A percentile compares a stretch with the other conserved stretches of the same genome.
phyloP scores from a whole-genome alignment of 75 land plant genomes.

The Larix kaempferi region DNA sequence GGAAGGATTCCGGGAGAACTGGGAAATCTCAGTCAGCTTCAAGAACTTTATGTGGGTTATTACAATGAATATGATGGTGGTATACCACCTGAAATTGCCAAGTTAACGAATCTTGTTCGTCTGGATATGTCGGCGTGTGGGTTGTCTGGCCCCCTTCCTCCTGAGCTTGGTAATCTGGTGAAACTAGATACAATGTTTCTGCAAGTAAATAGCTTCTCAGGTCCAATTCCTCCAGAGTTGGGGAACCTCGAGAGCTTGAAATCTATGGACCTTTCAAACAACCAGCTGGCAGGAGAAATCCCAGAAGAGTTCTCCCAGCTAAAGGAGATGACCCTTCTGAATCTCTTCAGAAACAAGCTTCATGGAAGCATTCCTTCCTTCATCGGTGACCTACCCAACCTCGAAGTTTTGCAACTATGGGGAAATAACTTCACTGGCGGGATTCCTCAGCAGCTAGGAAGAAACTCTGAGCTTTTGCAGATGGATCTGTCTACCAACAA shows the following conservation, averaged over 20 bases:
- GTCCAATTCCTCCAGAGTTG: slow-evolving; percentile 61
- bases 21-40: slow-evolving; percentile 31
- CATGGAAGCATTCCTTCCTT: slow-evolving; percentile 70
- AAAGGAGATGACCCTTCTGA: slow-evolving; percentile 52
- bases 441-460: slow-evolving; percentile 70
- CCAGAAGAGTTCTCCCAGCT: slow-evolving; percentile 62
- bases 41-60: slow-evolving; percentile 53
- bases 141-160: slow-evolving; percentile 53
- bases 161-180: slow-evolving; percentile 44
- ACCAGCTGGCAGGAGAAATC: slow-evolving; percentile 63
- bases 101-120: slow-evolving; percentile 26
- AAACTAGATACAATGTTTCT: slow-evolving; percentile 60
- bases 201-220: slow-evolving; percentile 63
- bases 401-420: slow-evolving; percentile 63
- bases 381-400: slow-evolving; percentile 63
- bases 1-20: slow-evolving; percentile 25
- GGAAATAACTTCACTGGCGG: slow-evolving; percentile 68
- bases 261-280: slow-evolving; percentile 66
- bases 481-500: slow-evolving; percentile 66
- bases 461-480: slow-evolving; percentile 36
- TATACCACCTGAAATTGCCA: slow-evolving; percentile 69
- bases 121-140: slow-evolving; percentile 58
- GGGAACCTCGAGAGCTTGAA: slow-evolving; percentile 56
- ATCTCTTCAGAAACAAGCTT: slow-evolving; percentile 69
- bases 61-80: slow-evolving; percentile 54